phyloP scores from a whole-genome alignment of 306 rosid genomes.

The Boehmeria nivea region DNA sequence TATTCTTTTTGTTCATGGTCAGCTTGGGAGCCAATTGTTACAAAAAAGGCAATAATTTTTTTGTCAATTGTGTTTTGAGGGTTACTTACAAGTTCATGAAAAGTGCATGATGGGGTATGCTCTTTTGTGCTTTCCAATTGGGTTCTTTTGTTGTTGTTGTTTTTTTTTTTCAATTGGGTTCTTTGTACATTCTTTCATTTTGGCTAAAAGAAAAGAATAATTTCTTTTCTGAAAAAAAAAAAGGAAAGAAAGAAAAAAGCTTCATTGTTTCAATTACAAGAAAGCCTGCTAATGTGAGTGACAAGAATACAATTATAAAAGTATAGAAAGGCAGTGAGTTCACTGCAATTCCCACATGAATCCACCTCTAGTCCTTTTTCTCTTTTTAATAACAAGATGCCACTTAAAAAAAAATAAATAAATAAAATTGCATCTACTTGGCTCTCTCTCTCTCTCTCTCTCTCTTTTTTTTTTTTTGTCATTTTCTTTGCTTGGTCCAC shows the following conservation, averaged over 20 bases:
- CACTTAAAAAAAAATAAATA: conserved; percentile 9
- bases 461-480: conserved; percentile 35
- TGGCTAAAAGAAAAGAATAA: conserved; percentile 8
- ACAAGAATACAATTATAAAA: conserved; percentile 41
- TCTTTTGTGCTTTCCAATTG: conserved; percentile 19
- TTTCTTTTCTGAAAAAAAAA: not conserved
- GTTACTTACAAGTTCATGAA: conserved; percentile 33
- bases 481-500: conserved; percentile 42
- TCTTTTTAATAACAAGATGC: conserved; percentile 16
- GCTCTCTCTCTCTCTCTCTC: conserved; percentile 20
- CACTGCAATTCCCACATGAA: conserved; percentile 73
- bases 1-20: conserved; percentile 31
- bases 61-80: conserved; percentile 29
- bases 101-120: conserved; percentile 41
- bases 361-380: conserved; percentile 47
- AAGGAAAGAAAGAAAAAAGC: not conserved
- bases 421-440: conserved; percentile 20
- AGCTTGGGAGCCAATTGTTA: too few species aligned
- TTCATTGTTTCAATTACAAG: conserved; percentile 58
- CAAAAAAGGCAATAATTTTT: conserved; percentile 15
- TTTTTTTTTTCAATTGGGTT: not conserved
- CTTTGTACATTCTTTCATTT: conserved; percentile 1
- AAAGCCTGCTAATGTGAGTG: conserved; percentile 36
- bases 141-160: not conserved
- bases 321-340: conserved; percentile 43